phyloP scores from a whole-genome alignment of 805 yeast genomes.

The Saturnispora quitensis region DNA sequence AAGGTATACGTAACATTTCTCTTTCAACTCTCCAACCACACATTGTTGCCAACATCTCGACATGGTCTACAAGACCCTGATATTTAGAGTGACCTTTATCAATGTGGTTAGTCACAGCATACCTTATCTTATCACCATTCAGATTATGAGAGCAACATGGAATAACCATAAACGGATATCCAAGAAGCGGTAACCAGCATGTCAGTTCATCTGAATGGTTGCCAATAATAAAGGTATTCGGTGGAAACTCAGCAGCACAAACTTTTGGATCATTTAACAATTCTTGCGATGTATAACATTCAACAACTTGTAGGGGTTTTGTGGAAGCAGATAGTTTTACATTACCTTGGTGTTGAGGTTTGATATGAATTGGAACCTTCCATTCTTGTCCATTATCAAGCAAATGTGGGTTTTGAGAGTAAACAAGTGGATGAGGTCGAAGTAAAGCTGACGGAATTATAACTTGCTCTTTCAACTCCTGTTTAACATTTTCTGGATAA shows the following conservation, averaged over 20 bases:
- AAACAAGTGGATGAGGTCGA: slow-evolving; percentile 59
- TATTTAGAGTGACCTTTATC: slow-evolving; percentile 49
- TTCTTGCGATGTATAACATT: slow-evolving; percentile 45
- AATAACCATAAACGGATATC: slow-evolving; percentile 80
- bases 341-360: slow-evolving; percentile 20
- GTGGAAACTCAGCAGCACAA: slow-evolving; percentile 57
- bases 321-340: not conserved
- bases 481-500: slow-evolving; percentile 59
- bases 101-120: slow-evolving; percentile 32
- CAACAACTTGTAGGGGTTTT: slow-evolving; percentile 36
- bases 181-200: slow-evolving; percentile 87
- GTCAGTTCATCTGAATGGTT: slow-evolving; percentile 94
- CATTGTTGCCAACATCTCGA: slow-evolving; percentile 51
- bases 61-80: slow-evolving; percentile 81
- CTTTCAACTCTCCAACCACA: slow-evolving; percentile 81
- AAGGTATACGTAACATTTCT: slow-evolving; percentile 87
- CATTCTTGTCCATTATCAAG: slow-evolving; percentile 54
- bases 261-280: slow-evolving; percentile 45
- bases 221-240: slow-evolving; percentile 76
- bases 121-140: slow-evolving; percentile 67
- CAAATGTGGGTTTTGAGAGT: slow-evolving; percentile 42
- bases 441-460: slow-evolving; percentile 69
- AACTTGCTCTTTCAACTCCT: slow-evolving; percentile 60
- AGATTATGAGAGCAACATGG: slow-evolving; percentile 93
- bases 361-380: slow-evolving; percentile 36